Evolutionary conservation across 768 basidiomycete species (phyloP), one percentile per base, ranked within the genome.

Genomic region (Mycena epipterygia): DNA sequence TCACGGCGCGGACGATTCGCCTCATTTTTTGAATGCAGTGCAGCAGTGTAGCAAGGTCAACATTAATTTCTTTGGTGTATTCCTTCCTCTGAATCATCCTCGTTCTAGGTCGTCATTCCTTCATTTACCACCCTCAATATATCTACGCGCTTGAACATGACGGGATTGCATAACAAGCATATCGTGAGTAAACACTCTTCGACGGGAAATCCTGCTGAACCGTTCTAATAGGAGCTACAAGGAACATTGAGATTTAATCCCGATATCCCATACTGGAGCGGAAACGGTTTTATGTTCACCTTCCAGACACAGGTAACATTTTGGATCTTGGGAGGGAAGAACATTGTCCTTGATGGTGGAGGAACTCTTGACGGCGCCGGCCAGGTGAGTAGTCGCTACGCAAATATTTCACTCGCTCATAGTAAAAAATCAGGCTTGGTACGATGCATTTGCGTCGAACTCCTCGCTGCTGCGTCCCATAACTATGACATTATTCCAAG

Each of bases 321-420:
- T 73, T 90, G 88, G 89, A 78, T 88, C 5, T 76, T 89, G 5
- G 87, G 88, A 37, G 88, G 88, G 5, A 77, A 82, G 35, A 86
- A 88, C 67, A 81, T 88, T 41, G 39, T 79, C 11, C 74, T 89
- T 23, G 84, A 87, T 63, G 90, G 91, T 9, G 90, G 90, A 33
- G 91, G 91, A 13, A 89, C 88, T 3, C 82, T 92, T 21, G 89
- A 91, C 75, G 91, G 90, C 21, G 84, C 86, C 33, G 91, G 91
- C 14, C 90, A 91, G 80, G 87, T 87, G 71, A 62, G 85, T 21
- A 6, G 23, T 58, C 48, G 58, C 4, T 0, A 16, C 9, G n/a
- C 12, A 39, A 32, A 32, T 49, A 32, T 44, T 32, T 21, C 41
- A n/a, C 42, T 5, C 51, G 27, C 17, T 13, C 60, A 44, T 35